Percentiles rank a stretch among this genome's conserved stretches.
Conservation (phyloP, 345 rosid genomes). For the Dipteronia sinensis region DNA sequence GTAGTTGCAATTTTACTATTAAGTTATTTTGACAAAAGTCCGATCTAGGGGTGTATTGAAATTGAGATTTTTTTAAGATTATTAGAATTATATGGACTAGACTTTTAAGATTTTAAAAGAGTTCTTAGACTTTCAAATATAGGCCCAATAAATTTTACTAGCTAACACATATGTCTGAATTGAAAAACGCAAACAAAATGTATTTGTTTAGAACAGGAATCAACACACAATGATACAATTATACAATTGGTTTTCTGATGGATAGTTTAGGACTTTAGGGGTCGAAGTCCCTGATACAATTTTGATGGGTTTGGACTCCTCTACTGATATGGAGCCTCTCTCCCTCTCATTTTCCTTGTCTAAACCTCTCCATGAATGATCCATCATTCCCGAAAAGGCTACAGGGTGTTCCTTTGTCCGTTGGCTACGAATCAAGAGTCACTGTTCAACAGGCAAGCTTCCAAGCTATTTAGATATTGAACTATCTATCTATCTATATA, state of each 20-base stretch:
- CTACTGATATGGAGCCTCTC: conserved; percentile 26
- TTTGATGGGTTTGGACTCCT: conserved; percentile 68
- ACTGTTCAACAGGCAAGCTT: conserved; percentile 66
- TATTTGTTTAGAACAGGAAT: too few species aligned
- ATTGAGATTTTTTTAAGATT: too few species aligned
- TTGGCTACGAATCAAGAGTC: conserved; percentile 39
- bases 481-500: not conserved
- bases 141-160: too few species aligned
- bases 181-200: too few species aligned
- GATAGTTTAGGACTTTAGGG: conserved; percentile 54
- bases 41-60: too few species aligned
- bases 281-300: conserved; percentile 48
- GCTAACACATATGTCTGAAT: too few species aligned
- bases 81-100: too few species aligned
- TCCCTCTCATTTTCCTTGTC: conserved; percentile 41
- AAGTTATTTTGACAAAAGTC: too few species aligned
- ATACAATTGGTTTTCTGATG: conserved; percentile 27
- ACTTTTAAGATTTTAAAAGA: too few species aligned
- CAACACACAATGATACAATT: too few species aligned
- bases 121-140: too few species aligned
- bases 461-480: conserved; percentile 43
- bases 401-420: conserved; percentile 77
- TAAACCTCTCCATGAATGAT: conserved; percentile 98
- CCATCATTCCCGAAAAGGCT: conserved; percentile 94
- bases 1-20: too few species aligned